Percentiles rank a stretch among this genome's conserved stretches.
These are phyloP conservation scores for Fusarium humuli DNA, from an alignment of 2,329 filamentous ascomycete genomes.

Conservation along the genomic window DNA sequence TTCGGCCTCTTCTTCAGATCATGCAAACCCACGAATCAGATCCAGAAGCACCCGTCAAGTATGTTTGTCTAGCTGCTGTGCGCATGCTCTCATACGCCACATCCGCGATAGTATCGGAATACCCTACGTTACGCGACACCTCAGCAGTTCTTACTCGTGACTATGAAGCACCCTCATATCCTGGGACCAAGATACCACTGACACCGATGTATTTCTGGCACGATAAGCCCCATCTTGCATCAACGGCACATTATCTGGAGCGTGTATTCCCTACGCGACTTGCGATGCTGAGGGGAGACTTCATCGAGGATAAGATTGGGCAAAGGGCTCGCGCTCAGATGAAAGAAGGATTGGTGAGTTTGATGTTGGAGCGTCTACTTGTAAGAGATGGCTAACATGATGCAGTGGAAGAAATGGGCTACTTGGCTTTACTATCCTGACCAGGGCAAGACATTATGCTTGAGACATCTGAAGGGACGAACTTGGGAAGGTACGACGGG, in stretches of 20 bases:
- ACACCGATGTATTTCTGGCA: slow-evolving; percentile 71
- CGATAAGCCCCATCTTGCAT: slow-evolving; percentile 67
- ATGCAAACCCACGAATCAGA: slow-evolving; percentile 56
- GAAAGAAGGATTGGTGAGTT: slow-evolving; percentile 59
- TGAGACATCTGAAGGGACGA: slow-evolving; percentile 64
- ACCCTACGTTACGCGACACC: slow-evolving; percentile 55
- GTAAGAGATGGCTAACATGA: neutral
- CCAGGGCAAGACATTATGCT: slow-evolving; percentile 57
- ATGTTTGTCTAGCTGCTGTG: slow-evolving; percentile 64
- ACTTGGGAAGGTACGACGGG: slow-evolving; percentile 58
- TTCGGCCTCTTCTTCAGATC: slow-evolving; percentile 57
- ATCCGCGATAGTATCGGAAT: slow-evolving; percentile 59
- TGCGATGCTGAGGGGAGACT: slow-evolving; percentile 63
- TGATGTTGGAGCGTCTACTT: accelerated
- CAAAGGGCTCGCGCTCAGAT: slow-evolving; percentile 67
- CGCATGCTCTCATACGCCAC: slow-evolving; percentile 64
- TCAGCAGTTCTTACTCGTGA: slow-evolving; percentile 57
- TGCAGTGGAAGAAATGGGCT: slow-evolving; percentile 62
- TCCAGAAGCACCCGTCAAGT: slow-evolving; percentile 57
- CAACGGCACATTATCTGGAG: slow-evolving; percentile 61
- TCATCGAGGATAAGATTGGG: slow-evolving; percentile 68
- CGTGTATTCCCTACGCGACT: slow-evolving; percentile 63
- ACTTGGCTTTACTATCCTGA: slow-evolving; percentile 67
- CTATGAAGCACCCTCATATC: slow-evolving; percentile 47
- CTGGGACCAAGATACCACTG: slow-evolving; percentile 53